phyloP scores from a whole-genome alignment of 2,329 filamentous ascomycete species.

The Verticillium longisporum region DNA sequence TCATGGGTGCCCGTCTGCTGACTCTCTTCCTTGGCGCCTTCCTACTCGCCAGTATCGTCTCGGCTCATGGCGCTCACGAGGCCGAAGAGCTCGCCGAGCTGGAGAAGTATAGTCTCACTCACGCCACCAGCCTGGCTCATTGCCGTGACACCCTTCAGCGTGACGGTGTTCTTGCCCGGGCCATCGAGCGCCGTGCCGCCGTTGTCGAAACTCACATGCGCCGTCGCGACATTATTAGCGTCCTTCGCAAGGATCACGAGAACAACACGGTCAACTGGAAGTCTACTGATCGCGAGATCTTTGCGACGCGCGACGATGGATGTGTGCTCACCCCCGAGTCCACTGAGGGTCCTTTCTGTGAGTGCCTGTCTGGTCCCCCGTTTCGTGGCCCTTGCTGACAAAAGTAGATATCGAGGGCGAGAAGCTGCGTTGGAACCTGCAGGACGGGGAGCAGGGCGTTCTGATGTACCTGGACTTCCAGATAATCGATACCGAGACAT shows the following conservation, averaged over 20 bases:
- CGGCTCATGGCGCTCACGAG: not conserved
- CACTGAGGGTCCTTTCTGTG: not conserved
- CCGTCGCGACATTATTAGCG: not conserved
- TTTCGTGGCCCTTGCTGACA: not conserved
- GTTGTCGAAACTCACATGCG: not conserved
- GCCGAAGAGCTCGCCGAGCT: not conserved
- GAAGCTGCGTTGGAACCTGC: constrained; percentile 3
- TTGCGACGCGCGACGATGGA: constrained; percentile 5
- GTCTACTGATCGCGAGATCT: constrained; percentile 3
- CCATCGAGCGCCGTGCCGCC: constrained; percentile 1
- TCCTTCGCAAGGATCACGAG: constrained; percentile 4
- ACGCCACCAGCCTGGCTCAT: constrained; percentile 4
- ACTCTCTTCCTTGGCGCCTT: no score
- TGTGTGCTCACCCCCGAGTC: not conserved
- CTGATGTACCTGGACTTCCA: constrained; percentile 6
- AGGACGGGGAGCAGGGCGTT: constrained; percentile 3
- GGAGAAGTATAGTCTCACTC: constrained; percentile 1
- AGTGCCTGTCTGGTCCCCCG: not conserved
- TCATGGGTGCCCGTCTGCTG: not conserved
- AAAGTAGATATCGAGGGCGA: constrained; percentile 6
- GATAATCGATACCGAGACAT: constrained; percentile 9
- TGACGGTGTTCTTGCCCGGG: not conserved
- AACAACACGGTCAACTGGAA: constrained; percentile 1
- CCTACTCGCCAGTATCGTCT: not conserved
- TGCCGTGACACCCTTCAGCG: constrained; percentile 1